Base-by-base conservation (phyloP, 2,329 filamentous ascomycete genomes). In the Phialophora macrospora region DNA sequence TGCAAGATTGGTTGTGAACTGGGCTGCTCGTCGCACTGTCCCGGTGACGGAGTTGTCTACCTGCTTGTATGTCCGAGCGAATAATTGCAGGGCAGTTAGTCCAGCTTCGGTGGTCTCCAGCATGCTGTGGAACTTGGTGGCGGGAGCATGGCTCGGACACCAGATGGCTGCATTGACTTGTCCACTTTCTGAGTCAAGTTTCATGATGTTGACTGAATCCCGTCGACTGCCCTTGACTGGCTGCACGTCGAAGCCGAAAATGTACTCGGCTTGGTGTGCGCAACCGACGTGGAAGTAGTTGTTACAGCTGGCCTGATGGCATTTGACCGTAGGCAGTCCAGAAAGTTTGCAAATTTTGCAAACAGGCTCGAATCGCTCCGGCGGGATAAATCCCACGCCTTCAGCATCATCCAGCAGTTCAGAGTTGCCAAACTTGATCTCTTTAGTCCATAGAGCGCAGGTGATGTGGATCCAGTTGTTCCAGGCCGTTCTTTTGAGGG, bases 381-480 rank as follows among this genome's bases (percentile, higher is more conserved):
- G 83, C 0, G 90, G 86, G 65, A 99, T 93, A 6, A 90, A 89
- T 3, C 91, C 90, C 69, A 99, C 92, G 22, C 94, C 94, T 79
- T 99, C 95, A 1, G 91, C 93, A 34, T 93, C 90, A 72, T 93
- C 90, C 38, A 99, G 81, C 20, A 90, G 87, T 73, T 89, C 88
- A 20, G 93, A 90, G 72, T 91, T 91, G 68, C 91, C 93, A 77
- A 97, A 99, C 74, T 93, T 95, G 73, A 97, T 89, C 77, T 99
- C 95, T 0, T 92, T 88, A 11, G 90, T 93, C 88, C 92, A 98
- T 20, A 97, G 83, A 1, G 95, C 93, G 75, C 95, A 99, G 44
- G 90, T 89, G 30, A 98, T 92, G 76, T 99, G 95, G 17, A 97
- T 92, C 95, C 95, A 99, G 74, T 98, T 98, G 79, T 98, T 98